These are phyloP conservation scores for Cyclocybe aegerita DNA, from an alignment of 768 basidiomycete species.

Conservation along the genomic window DNA sequence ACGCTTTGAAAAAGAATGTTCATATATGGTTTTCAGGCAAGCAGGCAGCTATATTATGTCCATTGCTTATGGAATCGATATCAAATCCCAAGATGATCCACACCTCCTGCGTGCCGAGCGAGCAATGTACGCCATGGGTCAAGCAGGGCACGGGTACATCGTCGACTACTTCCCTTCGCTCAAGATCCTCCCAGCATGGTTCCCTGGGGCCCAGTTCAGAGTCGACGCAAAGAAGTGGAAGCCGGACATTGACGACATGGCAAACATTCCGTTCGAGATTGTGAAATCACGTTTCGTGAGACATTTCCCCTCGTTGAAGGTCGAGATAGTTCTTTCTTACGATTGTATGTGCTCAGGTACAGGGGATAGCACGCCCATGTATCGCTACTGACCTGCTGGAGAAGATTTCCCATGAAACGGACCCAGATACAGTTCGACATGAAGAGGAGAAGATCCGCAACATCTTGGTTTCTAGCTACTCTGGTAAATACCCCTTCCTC, in stretches of 20 bases:
- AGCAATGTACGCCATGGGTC: slow-evolving; percentile 22
- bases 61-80: slow-evolving; percentile 41
- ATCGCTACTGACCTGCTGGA: slow-evolving; percentile 6
- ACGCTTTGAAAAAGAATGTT: slow-evolving; percentile 1
- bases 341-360: too few relatives aligned
- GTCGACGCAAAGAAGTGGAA: slow-evolving; percentile 45
- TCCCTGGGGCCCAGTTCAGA: slow-evolving; percentile 57
- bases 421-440: not conserved
- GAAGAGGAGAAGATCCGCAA: not conserved
- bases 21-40: slow-evolving; percentile 3
- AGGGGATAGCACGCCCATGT: not conserved
- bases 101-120: slow-evolving; percentile 34
- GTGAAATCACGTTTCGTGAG: slow-evolving; percentile 17
- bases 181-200: slow-evolving; percentile 48
- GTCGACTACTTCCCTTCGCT: slow-evolving; percentile 36
- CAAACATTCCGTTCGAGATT: slow-evolving; percentile 31
- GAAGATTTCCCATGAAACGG: not conserved
- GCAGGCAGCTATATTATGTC: slow-evolving; percentile 19
- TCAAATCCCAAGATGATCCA: slow-evolving; percentile 34
- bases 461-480: slow-evolving; percentile 4
- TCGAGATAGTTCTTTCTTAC: not conserved
- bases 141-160: slow-evolving; percentile 28
- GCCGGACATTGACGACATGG: slow-evolving; percentile 27
- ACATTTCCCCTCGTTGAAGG: not conserved
- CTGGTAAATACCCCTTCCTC: not conserved